A percentile compares a stretch with the other conserved stretches of the same genome.
Conservation (phyloP, 768 basidiomycete genomes). For the Suillus occidentalis region DNA sequence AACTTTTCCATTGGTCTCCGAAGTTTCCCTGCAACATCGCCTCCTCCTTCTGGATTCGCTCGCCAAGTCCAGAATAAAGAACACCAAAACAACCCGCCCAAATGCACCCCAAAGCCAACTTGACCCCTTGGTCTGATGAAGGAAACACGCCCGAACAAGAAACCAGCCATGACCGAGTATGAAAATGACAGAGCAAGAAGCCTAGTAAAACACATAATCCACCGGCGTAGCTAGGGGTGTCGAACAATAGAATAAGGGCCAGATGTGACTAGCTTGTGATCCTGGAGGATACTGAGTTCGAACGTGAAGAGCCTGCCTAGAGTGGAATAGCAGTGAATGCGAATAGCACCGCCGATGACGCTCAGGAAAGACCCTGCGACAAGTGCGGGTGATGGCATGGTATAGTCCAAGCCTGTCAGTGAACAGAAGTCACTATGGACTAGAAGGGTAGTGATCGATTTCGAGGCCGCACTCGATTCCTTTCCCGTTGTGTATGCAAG, state of each 20-base stretch:
- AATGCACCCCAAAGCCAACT: not conserved
- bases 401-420: not conserved
- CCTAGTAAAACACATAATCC: constrained; percentile 8
- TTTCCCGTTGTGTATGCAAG: not conserved
- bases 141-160: constrained; percentile 9
- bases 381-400: not conserved
- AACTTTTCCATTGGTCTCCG: constrained; percentile 14
- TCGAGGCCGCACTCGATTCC: not conserved
- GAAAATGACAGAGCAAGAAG: constrained; percentile 2
- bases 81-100: not conserved
- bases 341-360: constrained; percentile 26
- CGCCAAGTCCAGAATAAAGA: not conserved
- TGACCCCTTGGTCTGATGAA: not conserved
- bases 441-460: not conserved
- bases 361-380: constrained; percentile 24
- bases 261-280: constrained; percentile 37
- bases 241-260: constrained; percentile 43
- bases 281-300: constrained; percentile 35
- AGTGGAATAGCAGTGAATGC: constrained; percentile 35
- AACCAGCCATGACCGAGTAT: constrained; percentile 11
- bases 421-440: constrained; percentile 5
- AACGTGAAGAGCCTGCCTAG: constrained; percentile 42
- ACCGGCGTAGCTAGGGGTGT: constrained; percentile 32
- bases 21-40: constrained; percentile 11
- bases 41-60: constrained; percentile 19